Evolutionary conservation across 768 basidiomycete genomes (phyloP).

Genomic region (Paxillus involutus): DNA sequence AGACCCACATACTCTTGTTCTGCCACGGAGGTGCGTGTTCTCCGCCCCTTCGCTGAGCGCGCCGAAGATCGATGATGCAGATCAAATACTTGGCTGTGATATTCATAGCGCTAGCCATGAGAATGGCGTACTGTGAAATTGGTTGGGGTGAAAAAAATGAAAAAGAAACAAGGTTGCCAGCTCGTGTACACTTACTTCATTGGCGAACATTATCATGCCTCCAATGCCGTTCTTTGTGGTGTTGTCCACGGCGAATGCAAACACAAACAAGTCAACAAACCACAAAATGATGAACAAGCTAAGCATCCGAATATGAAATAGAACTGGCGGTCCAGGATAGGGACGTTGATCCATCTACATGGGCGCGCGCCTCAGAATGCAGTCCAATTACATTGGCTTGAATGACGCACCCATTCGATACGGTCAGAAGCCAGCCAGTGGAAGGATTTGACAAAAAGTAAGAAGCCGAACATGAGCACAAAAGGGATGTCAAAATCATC

Average conservation of each 20-base stretch:
- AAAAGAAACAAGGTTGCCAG: neutral
- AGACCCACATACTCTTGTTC: constrained; percentile 95
- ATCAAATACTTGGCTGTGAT: constrained; percentile 81
- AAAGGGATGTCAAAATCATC: constrained; percentile 94
- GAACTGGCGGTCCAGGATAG: constrained; percentile 74
- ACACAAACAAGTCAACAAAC: constrained; percentile 73
- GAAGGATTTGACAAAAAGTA: constrained; percentile 95
- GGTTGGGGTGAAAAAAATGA: constrained; percentile 8
- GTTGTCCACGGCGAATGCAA: constrained; percentile 77
- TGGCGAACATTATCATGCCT: constrained; percentile 93
- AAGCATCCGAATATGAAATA: constrained; percentile 87
- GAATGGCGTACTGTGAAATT: constrained; percentile 73
- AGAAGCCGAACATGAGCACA: constrained; percentile 89
- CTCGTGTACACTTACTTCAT: constrained; percentile 61
- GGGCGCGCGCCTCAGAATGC: constrained; percentile 3
- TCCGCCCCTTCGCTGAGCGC: constrained; percentile 75
- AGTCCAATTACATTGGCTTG: neutral
- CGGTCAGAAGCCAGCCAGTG: constrained; percentile 97
- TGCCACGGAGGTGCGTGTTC: constrained; percentile 94
- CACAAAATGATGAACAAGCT: constrained; percentile 74
- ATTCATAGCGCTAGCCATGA: constrained; percentile 78
- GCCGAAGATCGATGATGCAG: constrained; percentile 76
- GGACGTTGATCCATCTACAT: constrained; percentile 98
- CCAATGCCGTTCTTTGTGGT: constrained; percentile 78
- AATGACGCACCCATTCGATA: constrained; percentile 85